Evolutionary conservation across 192 early-diverging fungal species (phyloP), one percentile per base, ranked within the genome.

Genomic region (Coemansia sp.): DNA sequence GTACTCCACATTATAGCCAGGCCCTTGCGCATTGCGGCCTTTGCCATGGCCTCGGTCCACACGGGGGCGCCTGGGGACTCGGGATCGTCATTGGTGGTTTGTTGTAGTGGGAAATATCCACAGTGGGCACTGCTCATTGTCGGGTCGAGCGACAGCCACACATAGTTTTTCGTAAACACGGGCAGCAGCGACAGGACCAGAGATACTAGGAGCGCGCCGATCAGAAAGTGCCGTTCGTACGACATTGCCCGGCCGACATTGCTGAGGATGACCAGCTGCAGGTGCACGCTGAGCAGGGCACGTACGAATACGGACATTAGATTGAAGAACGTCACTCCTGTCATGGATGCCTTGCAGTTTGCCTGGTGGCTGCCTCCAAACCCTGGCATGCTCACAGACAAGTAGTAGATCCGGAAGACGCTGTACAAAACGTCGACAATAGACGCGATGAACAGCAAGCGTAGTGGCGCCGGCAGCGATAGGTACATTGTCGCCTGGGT

Each of bases 321-420:
- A 22, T 62, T 64, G 28, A 70, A 70, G 26, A 70, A 70, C 11
- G 60, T 63, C 31, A 62, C 44, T 1, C 60, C 67, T 3, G 56
- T 22, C 67, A 70, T 70, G 13, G 60, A 50, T 7, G 67, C 67
- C 25, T 70, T 41, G 60, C 67, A 70, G 35, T 70, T 63, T n/a
- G 38, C 47, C 28, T 54, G 37, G 22, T 55, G 46, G 47, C 40
- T 21, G 33, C 67, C 60, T 12, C 42, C 43, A 31, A 64, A 70
- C 28, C 56, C 55, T 11, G 67, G 51, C 51, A 47, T 58, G 39
- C 51, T 62, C 17, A 58, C 54, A 14, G 38, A 21, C 18, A 70
- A 25, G 36, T 52, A 60, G 40, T 70, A 70, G 20, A 70, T 62
- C 10, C 67, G 54, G 38, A 70, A 70, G 4, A 18, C 40, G 47